These are phyloP conservation scores for Pichia eremophila DNA, from an alignment of 805 yeast genomes.

Conservation along the genomic window DNA sequence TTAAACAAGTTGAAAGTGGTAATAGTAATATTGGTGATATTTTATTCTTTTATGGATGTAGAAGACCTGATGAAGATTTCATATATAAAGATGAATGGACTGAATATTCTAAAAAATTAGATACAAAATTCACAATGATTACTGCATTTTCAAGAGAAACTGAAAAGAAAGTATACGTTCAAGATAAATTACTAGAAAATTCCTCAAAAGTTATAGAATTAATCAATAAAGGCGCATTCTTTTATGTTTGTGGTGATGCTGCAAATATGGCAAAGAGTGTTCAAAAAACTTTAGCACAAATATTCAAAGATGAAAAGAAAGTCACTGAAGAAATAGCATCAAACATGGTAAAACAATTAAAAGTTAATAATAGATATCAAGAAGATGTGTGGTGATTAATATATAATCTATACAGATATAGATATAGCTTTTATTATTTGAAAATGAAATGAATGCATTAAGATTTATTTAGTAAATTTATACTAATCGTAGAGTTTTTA, in stretches of 20 bases:
- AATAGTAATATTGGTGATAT: conserved; percentile 58
- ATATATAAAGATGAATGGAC: conserved; percentile 88
- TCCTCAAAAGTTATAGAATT: conserved; percentile 45
- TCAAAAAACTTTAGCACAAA: conserved; percentile 53
- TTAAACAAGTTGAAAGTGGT: conserved; percentile 38
- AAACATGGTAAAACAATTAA: conserved; percentile 67
- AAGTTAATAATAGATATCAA: conserved; percentile 81
- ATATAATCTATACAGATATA: too few species aligned
- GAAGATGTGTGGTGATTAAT: conserved; percentile 87
- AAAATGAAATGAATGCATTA: too few species aligned
- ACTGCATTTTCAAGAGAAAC: conserved; percentile 84
- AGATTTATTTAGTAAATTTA: too few species aligned
- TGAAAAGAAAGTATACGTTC: conserved; percentile 69
- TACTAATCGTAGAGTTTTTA: too few species aligned
- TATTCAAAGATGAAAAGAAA: conserved; percentile 55
- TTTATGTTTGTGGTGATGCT: conserved; percentile 97
- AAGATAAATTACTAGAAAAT: conserved; percentile 57
- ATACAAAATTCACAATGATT: conserved; percentile 55
- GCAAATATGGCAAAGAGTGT: conserved; percentile 93
- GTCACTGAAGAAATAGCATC: conserved; percentile 59
- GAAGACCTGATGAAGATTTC: conserved; percentile 71
- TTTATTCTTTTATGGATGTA: conserved; percentile 78
- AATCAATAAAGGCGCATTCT: conserved; percentile 62
- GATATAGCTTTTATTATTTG: too few species aligned
- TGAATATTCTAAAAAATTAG: conserved; percentile 51